phyloP scores from a whole-genome alignment of 1,284 basidiomycete genomes.

The Pseudozyma sp. region DNA sequence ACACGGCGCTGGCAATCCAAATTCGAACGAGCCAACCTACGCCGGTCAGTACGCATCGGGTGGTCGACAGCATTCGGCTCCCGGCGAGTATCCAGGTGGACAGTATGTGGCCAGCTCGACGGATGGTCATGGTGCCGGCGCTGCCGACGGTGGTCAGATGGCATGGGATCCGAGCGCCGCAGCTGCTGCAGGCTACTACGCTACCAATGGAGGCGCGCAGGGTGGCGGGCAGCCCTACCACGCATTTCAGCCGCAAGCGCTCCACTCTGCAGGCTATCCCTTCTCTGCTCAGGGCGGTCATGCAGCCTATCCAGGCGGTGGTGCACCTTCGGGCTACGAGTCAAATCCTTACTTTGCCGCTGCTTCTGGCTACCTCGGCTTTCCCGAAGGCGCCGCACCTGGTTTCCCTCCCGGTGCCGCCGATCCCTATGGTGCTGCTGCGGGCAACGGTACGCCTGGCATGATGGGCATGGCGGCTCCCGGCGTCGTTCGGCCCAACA shows the following conservation, averaged over 20 bases:
- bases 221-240: slow-evolving; percentile 10
- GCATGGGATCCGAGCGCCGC: slow-evolving; percentile 35
- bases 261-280: slow-evolving; percentile 34
- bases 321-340: slow-evolving; percentile 29
- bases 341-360: slow-evolving; percentile 58
- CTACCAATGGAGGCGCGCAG: slow-evolving; percentile 6
- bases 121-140: slow-evolving; percentile 22
- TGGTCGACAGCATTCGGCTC: slow-evolving; percentile 42
- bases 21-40: slow-evolving; percentile 3
- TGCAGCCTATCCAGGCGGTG: slow-evolving; percentile 5
- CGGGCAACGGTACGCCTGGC: slow-evolving; percentile 3
- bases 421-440: slow-evolving; percentile 25
- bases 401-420: slow-evolving; percentile 39
- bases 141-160: slow-evolving; percentile 18
- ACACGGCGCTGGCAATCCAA: background rate
- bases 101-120: slow-evolving; percentile 21
- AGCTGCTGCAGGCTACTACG: slow-evolving; percentile 25
- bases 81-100: slow-evolving; percentile 28
- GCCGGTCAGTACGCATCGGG: slow-evolving; percentile 29
- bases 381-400: slow-evolving; percentile 44
- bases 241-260: slow-evolving; percentile 37
- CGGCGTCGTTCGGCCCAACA: slow-evolving; percentile 21
- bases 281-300: slow-evolving; percentile 22
- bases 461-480: slow-evolving; percentile 38
- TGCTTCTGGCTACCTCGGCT: slow-evolving; percentile 53